A percentile compares a stretch with the other conserved stretches of the same genome.
phyloP scores from a whole-genome alignment of 805 yeast genomes.

The Babjeviella inositovora region DNA sequence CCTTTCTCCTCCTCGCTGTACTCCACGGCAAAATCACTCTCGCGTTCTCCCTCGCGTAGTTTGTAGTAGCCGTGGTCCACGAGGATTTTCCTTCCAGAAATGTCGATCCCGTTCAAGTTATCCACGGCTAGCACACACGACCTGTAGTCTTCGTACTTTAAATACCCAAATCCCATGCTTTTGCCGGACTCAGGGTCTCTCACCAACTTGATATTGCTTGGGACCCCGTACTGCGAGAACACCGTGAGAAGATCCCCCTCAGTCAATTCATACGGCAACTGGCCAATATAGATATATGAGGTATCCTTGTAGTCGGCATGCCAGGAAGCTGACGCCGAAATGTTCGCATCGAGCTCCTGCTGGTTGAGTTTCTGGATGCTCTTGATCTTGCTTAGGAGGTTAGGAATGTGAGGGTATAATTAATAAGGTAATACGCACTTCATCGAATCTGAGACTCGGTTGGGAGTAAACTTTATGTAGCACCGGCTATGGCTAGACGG shows the following conservation, averaged over 20 bases:
- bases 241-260: constrained; percentile 17
- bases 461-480: too few species aligned
- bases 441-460: too few species aligned
- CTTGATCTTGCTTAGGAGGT: too few species aligned
- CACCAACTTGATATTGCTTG: constrained; percentile 21
- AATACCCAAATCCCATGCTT: constrained; percentile 19
- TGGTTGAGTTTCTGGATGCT: constrained; percentile 18
- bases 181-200: constrained; percentile 11
- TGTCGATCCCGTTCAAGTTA: constrained; percentile 20
- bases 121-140: constrained; percentile 25
- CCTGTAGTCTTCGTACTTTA: constrained; percentile 19
- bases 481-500: too few species aligned
- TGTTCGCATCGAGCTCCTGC: constrained; percentile 14
- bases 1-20: background rate
- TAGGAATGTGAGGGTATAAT: too few species aligned
- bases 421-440: too few species aligned
- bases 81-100: constrained; percentile 9
- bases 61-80: constrained; percentile 24
- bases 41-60: constrained; percentile 15
- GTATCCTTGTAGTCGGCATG: constrained; percentile 23
- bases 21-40: constrained; percentile 10
- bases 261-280: constrained; percentile 12
- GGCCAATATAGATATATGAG: constrained; percentile 20
- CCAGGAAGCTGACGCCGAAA: constrained; percentile 21
- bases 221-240: constrained; percentile 25